Evolutionary conservation across 2,329 filamentous ascomycete species (phyloP).

Genomic region (Cytospora piceicola): DNA sequence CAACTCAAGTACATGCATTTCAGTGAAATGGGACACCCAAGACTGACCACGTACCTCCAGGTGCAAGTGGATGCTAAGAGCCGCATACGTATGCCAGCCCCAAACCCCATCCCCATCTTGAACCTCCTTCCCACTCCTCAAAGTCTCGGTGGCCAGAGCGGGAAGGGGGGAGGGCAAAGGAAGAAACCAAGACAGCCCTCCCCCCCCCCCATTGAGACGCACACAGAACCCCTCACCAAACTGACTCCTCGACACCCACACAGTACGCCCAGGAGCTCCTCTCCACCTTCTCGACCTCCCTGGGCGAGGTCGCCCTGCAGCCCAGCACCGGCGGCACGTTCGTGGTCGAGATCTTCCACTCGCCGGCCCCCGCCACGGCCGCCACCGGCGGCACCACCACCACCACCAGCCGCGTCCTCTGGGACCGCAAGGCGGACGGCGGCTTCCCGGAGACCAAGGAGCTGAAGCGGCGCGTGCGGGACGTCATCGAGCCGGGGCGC

Average conservation of each 20-base stretch:
- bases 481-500: slow-evolving; percentile 77
- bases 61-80: slow-evolving; percentile 88
- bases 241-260: neutral
- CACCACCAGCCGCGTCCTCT: slow-evolving; percentile 63
- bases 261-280: slow-evolving; percentile 94
- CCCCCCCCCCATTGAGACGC: neutral
- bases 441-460: slow-evolving; percentile 96
- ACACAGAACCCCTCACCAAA: neutral
- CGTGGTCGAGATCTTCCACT: slow-evolving; percentile 65
- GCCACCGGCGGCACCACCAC: slow-evolving; percentile 32
- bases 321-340: slow-evolving; percentile 87
- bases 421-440: slow-evolving; percentile 85
- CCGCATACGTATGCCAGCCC: slow-evolving; percentile 70
- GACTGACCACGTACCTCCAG: slow-evolving; percentile 42
- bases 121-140: slow-evolving; percentile 14
- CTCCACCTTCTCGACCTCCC: slow-evolving; percentile 81
- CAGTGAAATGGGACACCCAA: neutral
- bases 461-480: slow-evolving; percentile 80
- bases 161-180: no score
- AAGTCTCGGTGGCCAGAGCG: neutral
- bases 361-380: slow-evolving; percentile 30
- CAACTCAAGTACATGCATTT: neutral
- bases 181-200: slow-evolving; percentile 9
- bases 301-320: slow-evolving; percentile 87
- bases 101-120: slow-evolving; percentile 8